A percentile compares a stretch with the other conserved stretches of the same genome.
Conservation (phyloP, 2,329 filamentous ascomycete genomes). For the Herpotrichia juniperi region DNA sequence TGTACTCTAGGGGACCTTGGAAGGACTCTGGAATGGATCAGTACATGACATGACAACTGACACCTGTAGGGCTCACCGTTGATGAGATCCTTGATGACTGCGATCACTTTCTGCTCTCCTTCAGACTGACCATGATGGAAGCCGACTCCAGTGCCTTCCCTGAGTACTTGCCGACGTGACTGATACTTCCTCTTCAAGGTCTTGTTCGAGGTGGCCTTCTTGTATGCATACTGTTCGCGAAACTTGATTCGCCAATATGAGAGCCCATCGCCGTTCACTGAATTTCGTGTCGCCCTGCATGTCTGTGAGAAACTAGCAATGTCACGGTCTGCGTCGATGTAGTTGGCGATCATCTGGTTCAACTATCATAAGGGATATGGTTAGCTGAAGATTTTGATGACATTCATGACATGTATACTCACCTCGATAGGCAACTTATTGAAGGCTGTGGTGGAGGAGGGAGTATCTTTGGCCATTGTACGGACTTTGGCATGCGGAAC, state of each 20-base stretch:
- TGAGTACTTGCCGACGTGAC: constrained; percentile 23
- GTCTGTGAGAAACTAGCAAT: constrained; percentile 48
- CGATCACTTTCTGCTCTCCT: constrained; percentile 42
- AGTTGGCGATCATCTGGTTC: constrained; percentile 46
- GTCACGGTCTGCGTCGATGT: constrained; percentile 51
- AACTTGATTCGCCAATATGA: constrained; percentile 58
- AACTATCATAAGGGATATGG: constrained; percentile 35
- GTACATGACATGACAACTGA: not conserved
- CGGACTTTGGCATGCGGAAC: too few species aligned
- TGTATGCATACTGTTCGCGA: constrained; percentile 48
- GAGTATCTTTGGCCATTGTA: not conserved
- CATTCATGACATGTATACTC: not conserved
- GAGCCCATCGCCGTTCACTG: constrained; percentile 47
- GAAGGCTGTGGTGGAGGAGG: constrained; percentile 27
- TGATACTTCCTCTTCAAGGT: constrained; percentile 47
- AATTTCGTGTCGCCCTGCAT: constrained; percentile 47
- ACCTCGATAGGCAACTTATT: constrained; percentile 42
- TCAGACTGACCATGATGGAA: constrained; percentile 26
- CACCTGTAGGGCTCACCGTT: constrained; percentile 49
- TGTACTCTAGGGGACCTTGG: constrained; percentile 17
- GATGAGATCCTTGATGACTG: constrained; percentile 51
- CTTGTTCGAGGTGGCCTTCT: constrained; percentile 23
- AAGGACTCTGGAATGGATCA: constrained; percentile 37
- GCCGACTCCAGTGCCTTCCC: constrained; percentile 16
- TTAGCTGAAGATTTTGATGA: not conserved